Evolutionary conservation across 2,329 filamentous ascomycete species (phyloP).

Genomic region (Fusarium camptoceras): DNA sequence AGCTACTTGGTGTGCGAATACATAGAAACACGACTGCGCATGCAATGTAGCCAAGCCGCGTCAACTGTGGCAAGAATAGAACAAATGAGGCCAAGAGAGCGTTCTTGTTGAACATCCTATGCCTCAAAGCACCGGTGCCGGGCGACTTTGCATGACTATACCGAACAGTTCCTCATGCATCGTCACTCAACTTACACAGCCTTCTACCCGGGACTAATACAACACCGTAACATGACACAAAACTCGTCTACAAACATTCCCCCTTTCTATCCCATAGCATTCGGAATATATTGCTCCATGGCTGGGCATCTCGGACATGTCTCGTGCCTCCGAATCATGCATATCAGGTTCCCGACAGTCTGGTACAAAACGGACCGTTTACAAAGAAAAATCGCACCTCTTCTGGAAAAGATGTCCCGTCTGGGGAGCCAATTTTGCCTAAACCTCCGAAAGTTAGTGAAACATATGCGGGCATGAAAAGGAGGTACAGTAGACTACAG

Average conservation of each 20-base stretch:
- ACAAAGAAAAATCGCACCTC: not conserved
- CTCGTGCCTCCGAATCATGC: constrained; percentile 9
- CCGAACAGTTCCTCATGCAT: not conserved
- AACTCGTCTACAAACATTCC: not conserved
- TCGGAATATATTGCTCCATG: not conserved
- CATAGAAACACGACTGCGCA: not conserved
- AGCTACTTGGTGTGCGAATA: not conserved
- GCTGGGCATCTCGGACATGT: not conserved
- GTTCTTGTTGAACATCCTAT: not conserved
- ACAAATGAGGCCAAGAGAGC: fast-evolving
- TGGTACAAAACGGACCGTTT: constrained; percentile 34
- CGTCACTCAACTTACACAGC: not conserved
- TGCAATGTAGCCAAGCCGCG: not conserved
- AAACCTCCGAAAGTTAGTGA: constrained; percentile 24
- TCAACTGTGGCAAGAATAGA: not conserved
- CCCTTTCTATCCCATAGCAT: not conserved
- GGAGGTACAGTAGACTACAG: constrained; percentile 2
- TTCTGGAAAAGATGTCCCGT: not conserved
- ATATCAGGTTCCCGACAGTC: constrained; percentile 27
- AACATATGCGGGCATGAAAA: constrained; percentile 11
- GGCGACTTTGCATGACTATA: not conserved
- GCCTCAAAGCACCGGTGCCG: fast-evolving
- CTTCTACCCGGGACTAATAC: not conserved
- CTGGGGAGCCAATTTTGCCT: constrained; percentile 20
- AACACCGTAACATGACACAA: not conserved